A percentile compares a stretch with the other conserved stretches of the same genome.
Evolutionary conservation across 805 yeast species (phyloP).

Genomic region (Metschnikowia proteae): DNA sequence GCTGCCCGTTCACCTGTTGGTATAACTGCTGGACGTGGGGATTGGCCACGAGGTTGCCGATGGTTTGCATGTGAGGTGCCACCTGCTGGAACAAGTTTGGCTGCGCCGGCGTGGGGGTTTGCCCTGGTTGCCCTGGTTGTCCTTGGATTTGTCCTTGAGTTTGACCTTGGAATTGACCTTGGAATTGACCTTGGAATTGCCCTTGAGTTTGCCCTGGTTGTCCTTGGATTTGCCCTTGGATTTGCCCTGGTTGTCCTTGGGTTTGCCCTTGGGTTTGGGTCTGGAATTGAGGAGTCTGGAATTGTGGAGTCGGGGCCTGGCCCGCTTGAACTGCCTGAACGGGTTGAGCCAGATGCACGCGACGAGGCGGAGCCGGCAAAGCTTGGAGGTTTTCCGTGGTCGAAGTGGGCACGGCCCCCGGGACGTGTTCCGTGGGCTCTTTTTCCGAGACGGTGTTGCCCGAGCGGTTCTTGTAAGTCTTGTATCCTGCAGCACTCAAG

Average conservation of each 20-base stretch:
- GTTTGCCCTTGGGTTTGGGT: background rate
- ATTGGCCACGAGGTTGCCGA: background rate
- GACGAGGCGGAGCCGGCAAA: constrained; percentile 45
- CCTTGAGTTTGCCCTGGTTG: background rate
- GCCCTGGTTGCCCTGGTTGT: too few relatives aligned
- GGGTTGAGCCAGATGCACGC: constrained; percentile 16
- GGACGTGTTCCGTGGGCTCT: constrained; percentile 5
- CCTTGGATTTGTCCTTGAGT: background rate
- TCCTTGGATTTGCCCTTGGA: background rate
- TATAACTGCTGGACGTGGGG: constrained; percentile 1
- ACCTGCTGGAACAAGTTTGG: constrained; percentile 1
- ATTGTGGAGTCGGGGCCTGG: background rate
- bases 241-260: background rate
- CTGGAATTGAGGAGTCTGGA: background rate
- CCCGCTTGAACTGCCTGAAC: constrained; percentile 2
- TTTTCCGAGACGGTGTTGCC: constrained; percentile 21
- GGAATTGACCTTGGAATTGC: background rate
- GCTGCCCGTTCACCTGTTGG: background rate
- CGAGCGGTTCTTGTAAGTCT: constrained; percentile 44
- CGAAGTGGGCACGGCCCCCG: constrained; percentile 12
- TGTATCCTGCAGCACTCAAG: constrained; percentile 47
- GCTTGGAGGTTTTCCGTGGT: constrained; percentile 26
- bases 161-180: background rate
- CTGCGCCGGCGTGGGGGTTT: background rate
- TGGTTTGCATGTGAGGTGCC: constrained; percentile 1